These are phyloP conservation scores for Leishmania lainsoni DNA, from an alignment of 208 protist genomes.

Conservation along the genomic window DNA sequence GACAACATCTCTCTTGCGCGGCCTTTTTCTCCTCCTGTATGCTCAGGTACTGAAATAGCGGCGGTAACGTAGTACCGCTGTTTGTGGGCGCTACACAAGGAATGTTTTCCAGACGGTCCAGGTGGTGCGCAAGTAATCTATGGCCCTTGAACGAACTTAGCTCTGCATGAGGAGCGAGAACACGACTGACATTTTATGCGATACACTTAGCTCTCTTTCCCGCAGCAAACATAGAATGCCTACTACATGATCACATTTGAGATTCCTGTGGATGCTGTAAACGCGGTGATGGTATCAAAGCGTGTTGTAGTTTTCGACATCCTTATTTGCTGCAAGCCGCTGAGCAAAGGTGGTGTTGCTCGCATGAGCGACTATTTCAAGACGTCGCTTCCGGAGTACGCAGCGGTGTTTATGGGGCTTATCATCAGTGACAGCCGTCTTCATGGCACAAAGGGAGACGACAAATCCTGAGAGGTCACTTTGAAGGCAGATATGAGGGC, in stretches of 20 bases:
- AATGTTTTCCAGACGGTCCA: conserved; percentile 41
- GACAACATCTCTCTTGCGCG: neutral
- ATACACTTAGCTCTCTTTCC: conserved; percentile 44
- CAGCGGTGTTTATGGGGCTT: conserved; percentile 67
- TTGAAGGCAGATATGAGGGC: conserved; percentile 12
- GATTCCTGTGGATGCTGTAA: conserved; percentile 27
- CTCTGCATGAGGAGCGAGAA: conserved; percentile 80
- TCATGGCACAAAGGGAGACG: conserved; percentile 43
- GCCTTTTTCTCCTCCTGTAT: conserved; percentile 9
- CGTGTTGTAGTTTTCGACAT: conserved; percentile 21
- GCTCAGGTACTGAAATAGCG: conserved; percentile 64
- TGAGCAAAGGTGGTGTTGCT: conserved; percentile 34
- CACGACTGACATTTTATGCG: conserved; percentile 71
- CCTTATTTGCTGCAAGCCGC: conserved; percentile 51
- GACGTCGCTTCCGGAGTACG: conserved; percentile 23
- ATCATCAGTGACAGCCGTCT: conserved; percentile 32
- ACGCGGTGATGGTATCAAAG: conserved; percentile 37
- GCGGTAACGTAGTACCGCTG: conserved; percentile 54
- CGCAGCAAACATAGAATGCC: conserved; percentile 23
- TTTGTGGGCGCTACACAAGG: conserved; percentile 43
- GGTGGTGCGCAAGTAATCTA: conserved; percentile 65
- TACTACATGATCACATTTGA: conserved; percentile 36
- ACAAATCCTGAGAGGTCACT: conserved; percentile 23
- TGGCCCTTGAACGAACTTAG: conserved; percentile 77
- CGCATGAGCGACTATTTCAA: conserved; percentile 48